Base-by-base conservation (phyloP, 306 rosid species). In the Canavalia ensiformis region DNA sequence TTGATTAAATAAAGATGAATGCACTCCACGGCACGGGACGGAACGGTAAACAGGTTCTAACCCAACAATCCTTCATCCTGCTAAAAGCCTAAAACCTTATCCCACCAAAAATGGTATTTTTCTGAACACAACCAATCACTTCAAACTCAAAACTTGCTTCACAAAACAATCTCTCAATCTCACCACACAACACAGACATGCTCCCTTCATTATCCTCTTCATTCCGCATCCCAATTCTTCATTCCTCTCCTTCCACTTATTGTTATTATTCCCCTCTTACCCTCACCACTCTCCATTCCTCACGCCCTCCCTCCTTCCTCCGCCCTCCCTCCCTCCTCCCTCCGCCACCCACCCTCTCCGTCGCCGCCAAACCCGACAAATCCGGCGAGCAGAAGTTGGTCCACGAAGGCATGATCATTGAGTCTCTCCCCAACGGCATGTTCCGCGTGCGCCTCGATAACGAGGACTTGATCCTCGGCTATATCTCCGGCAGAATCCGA, bases 401-500 rank as follows among this genome's bases (percentile, higher is more conserved):
- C 12, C 87, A 75, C 74, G 90, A 87, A 71, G 90, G 90, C 3
- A 81, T 82, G 11, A 85, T 87, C 85, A 87, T 82, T 0, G 90
- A 87, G 78, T 87, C 88, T 28, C 90, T 87, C 44, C 83, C 90
- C 46, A 87, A 85, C 72, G 90, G 90, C 59, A 87, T 87, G 90
- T 87, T 87, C 72, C 87, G 88, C 1, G 87, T 87, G 4, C 88
- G 86, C 47, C 88, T 87, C 29, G 90, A 87, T 60, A 87, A 87
- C 77, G 68, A 87, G 30, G 90, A 87, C 62, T 45, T 85, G 45
- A 84, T 87, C 72, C 68, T 87, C n/a, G 90, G 90, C 33, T 87
- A 87, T 44, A 75, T 87, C 77, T 87, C 90, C 55, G 90, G 90
- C 3, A 87, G 73, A 45, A 87, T 87, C 56, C 78, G 90, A 25